phyloP scores from a whole-genome alignment of 2,329 filamentous ascomycete genomes.

The Phaeosphaeria sp. region DNA sequence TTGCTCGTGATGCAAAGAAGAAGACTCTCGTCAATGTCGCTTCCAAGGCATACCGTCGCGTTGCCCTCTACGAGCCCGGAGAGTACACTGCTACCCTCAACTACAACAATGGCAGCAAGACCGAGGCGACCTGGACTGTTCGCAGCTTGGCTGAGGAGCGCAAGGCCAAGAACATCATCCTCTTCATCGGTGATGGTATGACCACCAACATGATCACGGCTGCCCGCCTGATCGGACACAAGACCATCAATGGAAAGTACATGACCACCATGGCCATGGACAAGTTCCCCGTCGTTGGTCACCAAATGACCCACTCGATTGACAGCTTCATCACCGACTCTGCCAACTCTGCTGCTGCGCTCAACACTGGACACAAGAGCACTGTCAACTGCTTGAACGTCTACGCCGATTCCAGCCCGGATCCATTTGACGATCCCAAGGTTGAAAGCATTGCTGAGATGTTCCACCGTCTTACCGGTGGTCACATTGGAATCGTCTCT shows the following conservation, averaged over 20 bases:
- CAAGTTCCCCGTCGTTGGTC: slow-evolving; percentile 83
- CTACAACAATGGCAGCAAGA: slow-evolving; percentile 76
- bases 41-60: slow-evolving; percentile 76
- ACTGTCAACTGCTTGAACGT: slow-evolving; percentile 83
- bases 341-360: slow-evolving; percentile 81
- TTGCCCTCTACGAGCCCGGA: slow-evolving; percentile 79
- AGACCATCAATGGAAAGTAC: slow-evolving; percentile 84
- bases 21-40: slow-evolving; percentile 81
- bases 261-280: slow-evolving; percentile 78
- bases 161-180: slow-evolving; percentile 83
- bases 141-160: slow-evolving; percentile 72
- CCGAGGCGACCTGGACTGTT: slow-evolving; percentile 78
- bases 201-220: slow-evolving; percentile 81
- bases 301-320: slow-evolving; percentile 88
- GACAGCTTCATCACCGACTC: slow-evolving; percentile 87
- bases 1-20: slow-evolving; percentile 73
- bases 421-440: slow-evolving; percentile 82
- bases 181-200: slow-evolving; percentile 79
- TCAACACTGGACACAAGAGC: slow-evolving; percentile 85
- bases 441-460: slow-evolving; percentile 84
- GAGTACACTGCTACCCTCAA: slow-evolving; percentile 77
- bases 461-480: slow-evolving; percentile 72
- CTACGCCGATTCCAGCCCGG: slow-evolving; percentile 77
- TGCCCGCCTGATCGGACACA: slow-evolving; percentile 80
- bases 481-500: slow-evolving; percentile 69